Base-by-base conservation (phyloP, 129 eudicot genomes). In the Artemisia tridentata region DNA sequence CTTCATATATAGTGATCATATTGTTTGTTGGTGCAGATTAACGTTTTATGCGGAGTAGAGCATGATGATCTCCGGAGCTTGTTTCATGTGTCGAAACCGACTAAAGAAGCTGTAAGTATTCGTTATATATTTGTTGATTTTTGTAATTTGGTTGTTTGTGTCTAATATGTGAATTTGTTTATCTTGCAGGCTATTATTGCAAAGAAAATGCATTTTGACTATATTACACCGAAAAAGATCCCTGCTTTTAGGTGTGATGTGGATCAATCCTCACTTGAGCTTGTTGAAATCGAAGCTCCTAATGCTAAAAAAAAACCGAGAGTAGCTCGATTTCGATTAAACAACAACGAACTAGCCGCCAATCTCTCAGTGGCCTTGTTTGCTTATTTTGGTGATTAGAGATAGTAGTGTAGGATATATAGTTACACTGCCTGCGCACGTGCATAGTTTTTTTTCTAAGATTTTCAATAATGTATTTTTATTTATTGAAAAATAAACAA, bases 41-140 rank as follows among this genome's bases (percentile, higher is more conserved):
- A 79, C 78, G 83, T 93, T 25, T 46, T 93, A 50, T 89, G 97
- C 78, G 97, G 97, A 19, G 99, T 93, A 11, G 90, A 87, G 5
- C 99, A 93, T 70, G 96, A 87, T 75, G 99, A 93, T 83, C 70
- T 93, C 80, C 85, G 85, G 81, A 85, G 79, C 50, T 81, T 93
- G 38, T 81, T 85, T 62, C 78, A 67, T 20, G 99, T 93, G 34
- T 93, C 97, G 3, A 90, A 87, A 65, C n/a, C 84, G 4, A 64
- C 86, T n/a, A 73, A 82, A 68, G 97, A 90, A 72, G 99, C 93
- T 78, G 99, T 93, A 83, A 83, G 96, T 55, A 67, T 23, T 23
- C 25, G 25, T 20, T 23, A 23, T 23, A 23, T 3, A 17, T 7
- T 73, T 7, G 3, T 3, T 0, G 21, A 50, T 1, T 61, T 69